phyloP scores from a whole-genome alignment of 768 basidiomycete species.

The Amylocystis lapponica region DNA sequence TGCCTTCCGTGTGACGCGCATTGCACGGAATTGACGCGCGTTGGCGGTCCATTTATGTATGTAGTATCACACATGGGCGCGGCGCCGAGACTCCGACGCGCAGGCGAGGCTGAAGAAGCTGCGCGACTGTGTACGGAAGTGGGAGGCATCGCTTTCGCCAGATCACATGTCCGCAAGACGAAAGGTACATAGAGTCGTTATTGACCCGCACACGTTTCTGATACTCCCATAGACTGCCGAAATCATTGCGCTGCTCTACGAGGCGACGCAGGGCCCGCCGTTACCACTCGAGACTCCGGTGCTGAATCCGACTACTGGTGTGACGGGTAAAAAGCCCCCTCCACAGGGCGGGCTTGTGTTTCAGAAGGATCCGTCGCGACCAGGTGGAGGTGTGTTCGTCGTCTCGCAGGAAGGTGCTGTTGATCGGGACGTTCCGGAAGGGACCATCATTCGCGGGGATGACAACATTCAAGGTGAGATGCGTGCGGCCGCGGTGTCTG shows the following conservation, averaged over 20 bases:
- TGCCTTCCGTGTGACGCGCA: conserved; percentile 1
- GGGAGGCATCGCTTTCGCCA: conserved; percentile 82
- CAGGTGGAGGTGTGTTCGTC: conserved; percentile 84
- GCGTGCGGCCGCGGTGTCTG: conserved; percentile 14
- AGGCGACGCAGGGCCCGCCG: conserved; percentile 83
- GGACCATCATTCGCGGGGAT: conserved; percentile 46
- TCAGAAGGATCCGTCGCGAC: conserved; percentile 71
- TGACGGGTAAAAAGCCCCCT: conserved; percentile 50
- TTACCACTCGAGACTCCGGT: conserved; percentile 45
- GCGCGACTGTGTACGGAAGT: conserved; percentile 78
- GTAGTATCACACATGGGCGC: conserved; percentile 92
- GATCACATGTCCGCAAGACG: conserved; percentile 94
- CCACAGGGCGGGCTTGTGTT: conserved; percentile 54
- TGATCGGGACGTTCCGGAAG: conserved; percentile 45
- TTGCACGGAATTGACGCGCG: no score
- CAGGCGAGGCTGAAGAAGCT: conserved; percentile 70
- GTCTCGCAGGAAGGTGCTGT: conserved; percentile 35
- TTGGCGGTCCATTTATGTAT: no score
- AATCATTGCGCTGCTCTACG: conserved; percentile 86
- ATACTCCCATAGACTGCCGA: conserved; percentile 65
- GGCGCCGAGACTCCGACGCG: conserved; percentile 72
- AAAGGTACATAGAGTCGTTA: conserved; percentile 42
- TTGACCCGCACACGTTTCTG: conserved; percentile 12
- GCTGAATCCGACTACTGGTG: conserved; percentile 76
- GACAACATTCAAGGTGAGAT: conserved; percentile 48